Conservation (phyloP, 805 yeast species). For the Hermanozyma aechmeae region DNA sequence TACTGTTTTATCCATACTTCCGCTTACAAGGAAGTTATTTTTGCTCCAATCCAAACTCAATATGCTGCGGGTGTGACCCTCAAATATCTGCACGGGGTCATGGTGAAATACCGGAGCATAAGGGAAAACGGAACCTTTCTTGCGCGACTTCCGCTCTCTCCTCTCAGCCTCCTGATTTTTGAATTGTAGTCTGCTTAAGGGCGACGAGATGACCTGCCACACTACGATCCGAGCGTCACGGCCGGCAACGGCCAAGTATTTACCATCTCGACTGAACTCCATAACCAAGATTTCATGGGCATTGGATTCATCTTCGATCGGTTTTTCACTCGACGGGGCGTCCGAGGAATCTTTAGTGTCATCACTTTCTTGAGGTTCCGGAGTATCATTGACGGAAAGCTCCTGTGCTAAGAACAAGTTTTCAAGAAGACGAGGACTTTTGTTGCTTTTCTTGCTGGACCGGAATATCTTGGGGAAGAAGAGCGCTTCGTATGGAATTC, state of each 20-base stretch:
- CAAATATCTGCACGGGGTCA: slow-evolving; percentile 48
- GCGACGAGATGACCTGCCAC: slow-evolving; percentile 75
- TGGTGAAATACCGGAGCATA: slow-evolving; percentile 73
- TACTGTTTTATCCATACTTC: slow-evolving; percentile 80
- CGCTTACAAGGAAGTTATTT: slow-evolving; percentile 68
- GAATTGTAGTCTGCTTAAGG: slow-evolving; percentile 52
- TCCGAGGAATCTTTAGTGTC: too few species aligned
- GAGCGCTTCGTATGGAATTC: slow-evolving; percentile 34
- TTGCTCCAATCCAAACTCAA: slow-evolving; percentile 82
- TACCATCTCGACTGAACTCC: slow-evolving; percentile 73
- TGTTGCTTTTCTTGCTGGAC: slow-evolving; percentile 36
- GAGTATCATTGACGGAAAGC: too few species aligned
- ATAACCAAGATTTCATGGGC: slow-evolving; percentile 65
- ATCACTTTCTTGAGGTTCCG: too few species aligned
- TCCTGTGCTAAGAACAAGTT: slow-evolving; percentile 63
- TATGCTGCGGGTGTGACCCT: slow-evolving; percentile 63
- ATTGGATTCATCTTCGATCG: too few species aligned
- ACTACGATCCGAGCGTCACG: slow-evolving; percentile 58
- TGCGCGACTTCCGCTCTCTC: slow-evolving; percentile 5
- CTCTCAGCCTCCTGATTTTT: slow-evolving; percentile 12
- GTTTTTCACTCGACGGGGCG: too few species aligned
- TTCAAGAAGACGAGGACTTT: slow-evolving; percentile 37
- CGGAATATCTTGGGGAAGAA: slow-evolving; percentile 49
- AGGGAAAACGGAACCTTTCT: neutral
- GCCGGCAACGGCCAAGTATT: slow-evolving; percentile 77